Conservation (phyloP, 108 stramenopile species). For the Fragilaria crotonensis region DNA sequence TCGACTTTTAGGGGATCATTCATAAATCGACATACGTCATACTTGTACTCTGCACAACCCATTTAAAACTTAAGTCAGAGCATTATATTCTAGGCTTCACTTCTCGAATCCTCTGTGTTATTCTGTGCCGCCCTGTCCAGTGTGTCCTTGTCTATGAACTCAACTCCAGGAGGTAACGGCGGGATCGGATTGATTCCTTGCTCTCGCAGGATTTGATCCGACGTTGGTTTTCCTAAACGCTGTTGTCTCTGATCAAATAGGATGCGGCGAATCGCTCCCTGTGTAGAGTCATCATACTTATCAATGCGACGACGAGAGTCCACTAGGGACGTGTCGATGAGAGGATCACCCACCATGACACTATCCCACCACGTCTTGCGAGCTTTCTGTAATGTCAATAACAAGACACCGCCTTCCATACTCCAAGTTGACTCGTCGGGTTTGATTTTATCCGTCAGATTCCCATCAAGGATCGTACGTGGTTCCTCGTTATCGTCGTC, state of each 20-base stretch:
- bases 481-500: constrained; percentile 5
- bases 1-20: no score
- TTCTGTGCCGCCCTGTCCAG: no score
- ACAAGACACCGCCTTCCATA: constrained; percentile 52
- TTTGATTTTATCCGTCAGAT: constrained; percentile 38
- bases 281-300: constrained; percentile 77
- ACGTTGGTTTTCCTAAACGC: constrained; percentile 38
- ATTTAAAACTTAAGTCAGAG: no score
- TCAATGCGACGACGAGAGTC: constrained; percentile 65
- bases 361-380: constrained; percentile 70
- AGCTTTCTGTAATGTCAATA: constrained; percentile 58
- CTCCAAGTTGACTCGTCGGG: constrained; percentile 75
- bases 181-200: no score
- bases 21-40: no score
- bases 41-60: no score
- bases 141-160: constrained; percentile 60
- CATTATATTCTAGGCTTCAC: no score
- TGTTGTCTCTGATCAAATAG: constrained; percentile 79
- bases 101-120: no score
- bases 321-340: constrained; percentile 70
- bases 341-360: constrained; percentile 55
- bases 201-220: no score
- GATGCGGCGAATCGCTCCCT: constrained; percentile 68
- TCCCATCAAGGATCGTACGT: constrained; percentile 45
- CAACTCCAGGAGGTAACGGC: constrained; percentile 71